Conservation (phyloP, 1,139 yeast genomes). For the Nadsonia starkeyi-henricii region DNA sequence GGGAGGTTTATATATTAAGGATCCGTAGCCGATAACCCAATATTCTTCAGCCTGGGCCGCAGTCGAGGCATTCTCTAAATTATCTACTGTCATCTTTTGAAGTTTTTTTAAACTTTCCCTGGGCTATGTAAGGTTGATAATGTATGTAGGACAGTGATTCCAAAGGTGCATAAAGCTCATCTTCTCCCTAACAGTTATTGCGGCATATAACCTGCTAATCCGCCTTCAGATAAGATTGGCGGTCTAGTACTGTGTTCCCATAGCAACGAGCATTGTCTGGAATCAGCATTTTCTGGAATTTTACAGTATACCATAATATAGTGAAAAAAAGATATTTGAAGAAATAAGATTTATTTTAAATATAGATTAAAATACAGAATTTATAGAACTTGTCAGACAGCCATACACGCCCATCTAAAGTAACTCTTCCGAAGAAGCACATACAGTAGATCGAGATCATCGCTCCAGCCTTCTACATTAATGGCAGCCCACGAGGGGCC, state of each 20-base stretch:
- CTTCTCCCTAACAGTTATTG: too few species aligned
- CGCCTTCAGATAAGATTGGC: too few species aligned
- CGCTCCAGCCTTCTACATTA: too few species aligned
- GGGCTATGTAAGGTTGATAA: not conserved
- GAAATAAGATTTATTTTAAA: not conserved
- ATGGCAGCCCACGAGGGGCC: not conserved
- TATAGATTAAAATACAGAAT: not conserved
- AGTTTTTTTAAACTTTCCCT: not conserved
- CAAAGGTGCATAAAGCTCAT: too few species aligned
- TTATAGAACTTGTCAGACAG: constrained; percentile 84
- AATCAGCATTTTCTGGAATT: too few species aligned
- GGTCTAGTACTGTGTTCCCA: too few species aligned
- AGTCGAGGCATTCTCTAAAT: too few species aligned
- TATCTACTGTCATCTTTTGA: not conserved
- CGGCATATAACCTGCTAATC: too few species aligned
- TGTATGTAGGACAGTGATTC: too few species aligned
- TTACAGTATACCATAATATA: not conserved
- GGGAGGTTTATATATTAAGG: constrained; percentile 83
- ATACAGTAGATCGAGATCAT: constrained; percentile 94
- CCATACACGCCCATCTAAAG: constrained; percentile 95
- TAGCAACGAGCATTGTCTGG: too few species aligned
- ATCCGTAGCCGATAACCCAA: constrained; percentile 90
- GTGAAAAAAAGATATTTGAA: not conserved
- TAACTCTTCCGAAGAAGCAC: constrained; percentile 83
- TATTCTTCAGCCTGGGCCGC: constrained; percentile 9